Percentiles rank a stretch among this genome's conserved stretches.
Conservation (phyloP, 768 basidiomycete genomes). For the Favolaschia claudopus region DNA sequence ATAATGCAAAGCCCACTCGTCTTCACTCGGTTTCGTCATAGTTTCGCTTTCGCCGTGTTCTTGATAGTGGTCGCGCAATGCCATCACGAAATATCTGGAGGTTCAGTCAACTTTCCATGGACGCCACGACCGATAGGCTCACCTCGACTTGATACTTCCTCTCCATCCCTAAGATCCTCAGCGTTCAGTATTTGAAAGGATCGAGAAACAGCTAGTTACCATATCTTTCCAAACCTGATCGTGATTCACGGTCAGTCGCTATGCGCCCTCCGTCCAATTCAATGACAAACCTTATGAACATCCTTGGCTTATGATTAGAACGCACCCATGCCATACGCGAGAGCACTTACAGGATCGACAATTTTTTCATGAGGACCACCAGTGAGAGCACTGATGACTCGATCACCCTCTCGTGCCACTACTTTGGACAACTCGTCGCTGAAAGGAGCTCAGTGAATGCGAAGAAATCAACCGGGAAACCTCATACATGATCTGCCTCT, state of each 20-base stretch:
- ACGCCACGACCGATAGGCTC: no score
- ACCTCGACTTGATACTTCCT: slow-evolving; percentile 41
- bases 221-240: no score
- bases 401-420: slow-evolving; percentile 40
- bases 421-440: slow-evolving; percentile 36
- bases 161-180: slow-evolving; percentile 36
- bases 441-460: not conserved
- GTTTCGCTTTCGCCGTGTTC: slow-evolving; percentile 25
- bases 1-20: slow-evolving; percentile 40
- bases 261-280: no score
- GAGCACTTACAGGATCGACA: slow-evolving; percentile 23
- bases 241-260: no score
- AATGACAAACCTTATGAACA: slow-evolving; percentile 38
- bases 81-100: slow-evolving; percentile 46
- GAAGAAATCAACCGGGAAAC: no score
- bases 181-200: not conserved
- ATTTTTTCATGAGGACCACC: slow-evolving; percentile 43
- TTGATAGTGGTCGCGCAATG: slow-evolving; percentile 43
- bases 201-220: slow-evolving; percentile 36
- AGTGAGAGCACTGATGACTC: slow-evolving; percentile 34
- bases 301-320: slow-evolving; percentile 31
- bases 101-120: no score
- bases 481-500: slow-evolving; percentile 34
- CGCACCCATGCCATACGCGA: not conserved
- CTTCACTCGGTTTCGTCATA: slow-evolving; percentile 5